Conservation (phyloP, 2,329 filamentous ascomycete genomes). For the Acrocalymma vagum region DNA sequence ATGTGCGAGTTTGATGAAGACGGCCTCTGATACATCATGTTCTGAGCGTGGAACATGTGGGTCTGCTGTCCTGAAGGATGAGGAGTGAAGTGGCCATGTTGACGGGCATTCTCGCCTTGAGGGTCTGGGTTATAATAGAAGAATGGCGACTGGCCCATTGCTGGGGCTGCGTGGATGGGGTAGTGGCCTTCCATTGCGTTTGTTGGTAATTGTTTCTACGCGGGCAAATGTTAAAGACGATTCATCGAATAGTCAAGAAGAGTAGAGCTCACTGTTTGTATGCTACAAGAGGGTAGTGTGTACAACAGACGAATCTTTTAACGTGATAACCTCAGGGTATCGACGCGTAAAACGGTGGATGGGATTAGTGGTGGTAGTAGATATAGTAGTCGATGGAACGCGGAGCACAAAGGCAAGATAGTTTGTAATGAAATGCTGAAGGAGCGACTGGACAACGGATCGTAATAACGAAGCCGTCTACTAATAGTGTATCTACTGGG, state of each 20-base stretch:
- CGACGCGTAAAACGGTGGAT: slow-evolving; percentile 9
- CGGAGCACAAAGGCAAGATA: slow-evolving; percentile 2
- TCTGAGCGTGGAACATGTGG: slow-evolving; percentile 54
- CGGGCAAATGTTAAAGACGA: too few relatives aligned
- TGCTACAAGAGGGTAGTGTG: slow-evolving; percentile 13
- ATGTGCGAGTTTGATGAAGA: slow-evolving; percentile 70
- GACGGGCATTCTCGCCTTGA: slow-evolving; percentile 69
- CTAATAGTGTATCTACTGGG: slow-evolving; percentile 43
- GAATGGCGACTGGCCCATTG: slow-evolving; percentile 78
- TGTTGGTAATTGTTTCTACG: too few relatives aligned
- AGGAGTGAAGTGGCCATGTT: slow-evolving; percentile 79
- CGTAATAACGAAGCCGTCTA: slow-evolving; percentile 50
- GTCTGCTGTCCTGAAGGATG: slow-evolving; percentile 50
- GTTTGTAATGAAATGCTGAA: slow-evolving; percentile 35
- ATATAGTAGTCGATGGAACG: slow-evolving; percentile 25
- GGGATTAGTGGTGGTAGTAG: slow-evolving; percentile 36
- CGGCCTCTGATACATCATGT: slow-evolving; percentile 61
- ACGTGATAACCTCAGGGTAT: not conserved
- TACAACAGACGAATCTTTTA: not conserved
- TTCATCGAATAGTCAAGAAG: too few relatives aligned
- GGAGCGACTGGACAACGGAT: slow-evolving; percentile 52
- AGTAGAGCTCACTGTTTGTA: too few relatives aligned
- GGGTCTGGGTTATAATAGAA: slow-evolving; percentile 88
- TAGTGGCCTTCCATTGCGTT: slow-evolving; percentile 72
- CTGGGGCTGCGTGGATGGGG: slow-evolving; percentile 57